Percentiles rank a stretch among this genome's conserved stretches.
Evolutionary conservation across 768 basidiomycete genomes (phyloP).

Genomic region (Naematelia encephala): DNA sequence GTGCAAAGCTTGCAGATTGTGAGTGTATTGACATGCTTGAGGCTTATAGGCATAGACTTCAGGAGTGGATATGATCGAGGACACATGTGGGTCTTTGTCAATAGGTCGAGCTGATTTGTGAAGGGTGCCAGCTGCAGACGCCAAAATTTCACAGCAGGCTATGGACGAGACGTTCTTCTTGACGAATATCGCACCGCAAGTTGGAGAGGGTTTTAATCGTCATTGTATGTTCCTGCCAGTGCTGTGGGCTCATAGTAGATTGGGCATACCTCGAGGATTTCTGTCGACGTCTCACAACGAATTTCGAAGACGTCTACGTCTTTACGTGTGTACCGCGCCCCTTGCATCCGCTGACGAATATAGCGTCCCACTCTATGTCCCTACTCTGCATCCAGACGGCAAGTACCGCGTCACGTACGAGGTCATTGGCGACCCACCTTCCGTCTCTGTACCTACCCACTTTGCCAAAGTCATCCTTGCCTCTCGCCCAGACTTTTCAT

Average conservation of each 20-base stretch:
- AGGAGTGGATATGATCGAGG: constrained; percentile 91
- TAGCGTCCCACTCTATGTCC: constrained; percentile 85
- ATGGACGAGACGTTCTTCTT: constrained; percentile 96
- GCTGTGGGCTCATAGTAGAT: constrained; percentile 56
- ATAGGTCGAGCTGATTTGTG: not conserved
- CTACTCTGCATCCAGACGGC: constrained; percentile 76
- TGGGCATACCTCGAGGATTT: constrained; percentile 97
- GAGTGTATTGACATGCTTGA: no score
- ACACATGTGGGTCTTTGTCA: constrained; percentile 69
- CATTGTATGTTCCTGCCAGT: constrained; percentile 64
- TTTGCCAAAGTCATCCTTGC: constrained; percentile 93
- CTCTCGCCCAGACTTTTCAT: constrained; percentile 63
- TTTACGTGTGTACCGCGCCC: constrained; percentile 63
- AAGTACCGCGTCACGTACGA: constrained; percentile 97
- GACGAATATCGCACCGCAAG: constrained; percentile 96
- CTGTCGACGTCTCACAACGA: constrained; percentile 82
- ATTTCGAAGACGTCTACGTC: constrained; percentile 90
- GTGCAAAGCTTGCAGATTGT: constrained; percentile 77
- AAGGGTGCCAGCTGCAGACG: constrained; percentile 96
- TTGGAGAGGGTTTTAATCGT: constrained; percentile 94
- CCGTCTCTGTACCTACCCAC: constrained; percentile 90
- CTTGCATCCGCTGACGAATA: not conserved
- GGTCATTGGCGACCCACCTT: constrained; percentile 88
- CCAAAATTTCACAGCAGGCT: constrained; percentile 80
- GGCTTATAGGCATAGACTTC: constrained; percentile 60